Base-by-base conservation (phyloP, 345 rosid genomes). In the Salix suchowensis region DNA sequence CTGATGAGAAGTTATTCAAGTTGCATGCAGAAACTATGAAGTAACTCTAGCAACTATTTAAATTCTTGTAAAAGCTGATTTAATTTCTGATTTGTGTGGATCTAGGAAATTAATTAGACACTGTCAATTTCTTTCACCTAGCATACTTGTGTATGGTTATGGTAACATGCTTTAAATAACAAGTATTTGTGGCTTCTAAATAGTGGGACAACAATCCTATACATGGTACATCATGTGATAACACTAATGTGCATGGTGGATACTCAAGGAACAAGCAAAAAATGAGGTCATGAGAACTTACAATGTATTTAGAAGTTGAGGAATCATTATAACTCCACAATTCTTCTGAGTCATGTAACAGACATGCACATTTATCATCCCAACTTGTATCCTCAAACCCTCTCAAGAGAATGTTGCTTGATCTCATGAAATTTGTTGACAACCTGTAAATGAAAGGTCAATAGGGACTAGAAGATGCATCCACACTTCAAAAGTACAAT, bases 311-410 rank as follows among this genome's bases (percentile, higher is more conserved):
- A 67, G 94, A 82, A 48, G 94, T 90, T 48, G 99, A 93, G 66
- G 86, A 79, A 83, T 93, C 97, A 80, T 91, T 91, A 79, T 88
- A 93, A 76, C 85, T 91, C 98, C 99, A 96, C 66, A 84, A 76
- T 73, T 91, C 97, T 24, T 65, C 67, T 64, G 98, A 88, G 83
- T 92, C 98, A 44, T 77, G 85, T 84, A 96, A 81, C 48, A 96
- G 87, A 79, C 84, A 83, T 62, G 82, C 79, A 83, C 94, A 93
- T 84, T 92, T 92, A 72, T 91, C 87, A 72, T 91, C 92, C 87
- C 83, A 87, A 78, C 74, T 88, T 67, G 80, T 72, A 78, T 89
- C 90, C 77, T 79, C 84, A 67, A 72, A 76, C 64, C 64, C 76
- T 92, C 69, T 81, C 83, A 55, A 81, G 81, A 24, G 89, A 84